These are phyloP conservation scores for California macrophylla DNA, from an alignment of 441 rosid genomes.

Conservation along the genomic window DNA sequence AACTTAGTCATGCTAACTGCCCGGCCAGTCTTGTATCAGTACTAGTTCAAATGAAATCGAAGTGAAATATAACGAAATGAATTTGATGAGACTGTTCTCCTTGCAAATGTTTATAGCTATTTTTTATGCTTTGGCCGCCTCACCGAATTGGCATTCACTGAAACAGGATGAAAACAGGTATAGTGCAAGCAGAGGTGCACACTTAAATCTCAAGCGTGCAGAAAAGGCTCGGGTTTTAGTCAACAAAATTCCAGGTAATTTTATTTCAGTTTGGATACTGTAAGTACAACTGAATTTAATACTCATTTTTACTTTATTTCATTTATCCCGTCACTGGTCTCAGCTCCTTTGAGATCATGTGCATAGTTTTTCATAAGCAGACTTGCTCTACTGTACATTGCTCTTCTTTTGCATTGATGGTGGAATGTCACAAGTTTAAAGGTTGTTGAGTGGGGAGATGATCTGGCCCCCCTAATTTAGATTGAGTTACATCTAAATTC, in stretches of 20 bases:
- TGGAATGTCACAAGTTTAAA: not conserved
- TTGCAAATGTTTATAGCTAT: not conserved
- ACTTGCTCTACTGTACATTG: not conserved
- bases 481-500: not conserved
- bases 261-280: not conserved
- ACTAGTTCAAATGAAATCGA: not conserved
- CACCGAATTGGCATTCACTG: constrained; percentile 18
- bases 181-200: constrained; percentile 93
- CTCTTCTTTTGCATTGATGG: not conserved
- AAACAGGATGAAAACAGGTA: constrained; percentile 92
- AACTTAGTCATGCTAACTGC: too few species aligned
- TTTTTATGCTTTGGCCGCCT: constrained; percentile 1
- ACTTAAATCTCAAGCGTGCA: constrained; percentile 91
- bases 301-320: not conserved
- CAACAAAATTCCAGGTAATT: constrained; percentile 84
- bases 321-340: not conserved
- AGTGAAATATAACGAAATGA: not conserved
- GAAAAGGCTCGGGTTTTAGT: constrained; percentile 87
- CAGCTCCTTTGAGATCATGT: not conserved
- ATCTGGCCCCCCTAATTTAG: not conserved
- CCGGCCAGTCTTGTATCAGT: not conserved
- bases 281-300: not conserved
- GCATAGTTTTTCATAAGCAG: not conserved
- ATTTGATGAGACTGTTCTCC: not conserved
- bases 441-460: too few species aligned